Evolutionary conservation across 495 filamentous ascomycete genomes (phyloP), one percentile per base, ranked within the genome.

Genomic region (Geoglossum glabrum): DNA sequence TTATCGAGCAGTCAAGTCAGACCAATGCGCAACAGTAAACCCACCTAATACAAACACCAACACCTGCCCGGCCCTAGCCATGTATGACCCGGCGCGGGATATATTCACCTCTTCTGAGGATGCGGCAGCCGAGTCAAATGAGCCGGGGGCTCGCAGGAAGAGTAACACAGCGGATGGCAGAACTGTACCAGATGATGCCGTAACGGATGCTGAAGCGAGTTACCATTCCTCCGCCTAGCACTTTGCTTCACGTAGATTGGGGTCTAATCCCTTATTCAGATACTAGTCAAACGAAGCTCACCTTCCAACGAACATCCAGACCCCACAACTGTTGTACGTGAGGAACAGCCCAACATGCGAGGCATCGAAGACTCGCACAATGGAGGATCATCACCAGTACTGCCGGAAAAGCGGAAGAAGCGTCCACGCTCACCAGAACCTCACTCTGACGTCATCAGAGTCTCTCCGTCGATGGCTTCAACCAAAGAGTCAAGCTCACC

Each of bases 21-120:
- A 52, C 19, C 49, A 3, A n/a, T 52, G 49, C 49, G 28, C 49
- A 52, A 5, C 28, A 27, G 5, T 52, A 52, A 9, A 1, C n/a
- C 10, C 1, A 5, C 23, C 5, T 21, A 21, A 45, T 21, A 21
- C n/a, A 21, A 4, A 21, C 3, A 11, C 11, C 31, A 19, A 10
- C 23, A 31, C 17, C 17, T 40, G 11, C 4, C 36, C 2, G 17
- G 3, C 6, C 36, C 30, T 45, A 21, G 27, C 40, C 10, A 72
- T 72, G 69, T 74, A 73, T 57, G 71, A 74, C 65, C 69, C 71
- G 30, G 71, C 71, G 36, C 63, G 71, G 61, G 71, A 74, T 64
- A 63, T 61, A 54, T 73, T 64, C 55, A 64, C 58, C 28, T 36
- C 62, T n/a, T 55, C 60, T n/a, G 61, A 63, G n/a, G 60, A 63